Percentiles rank a stretch among this genome's conserved stretches.
phyloP scores from a whole-genome alignment of 2,329 filamentous ascomycete genomes.

The Fusarium sp. region DNA sequence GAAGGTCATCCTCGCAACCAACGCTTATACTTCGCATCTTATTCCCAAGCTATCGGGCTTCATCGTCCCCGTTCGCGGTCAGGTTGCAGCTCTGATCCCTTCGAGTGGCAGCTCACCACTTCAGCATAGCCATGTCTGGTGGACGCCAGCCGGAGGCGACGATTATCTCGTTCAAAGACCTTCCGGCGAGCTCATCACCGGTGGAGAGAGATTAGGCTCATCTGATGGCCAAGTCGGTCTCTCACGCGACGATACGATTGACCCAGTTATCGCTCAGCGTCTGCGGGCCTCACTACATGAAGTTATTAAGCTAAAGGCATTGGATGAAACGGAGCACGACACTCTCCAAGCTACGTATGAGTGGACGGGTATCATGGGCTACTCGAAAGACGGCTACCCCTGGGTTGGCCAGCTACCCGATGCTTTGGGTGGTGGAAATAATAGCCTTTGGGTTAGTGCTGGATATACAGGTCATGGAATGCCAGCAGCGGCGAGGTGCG shows the following conservation, averaged over 20 bases:
- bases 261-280: slow-evolving; percentile 67
- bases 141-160: slow-evolving; percentile 65
- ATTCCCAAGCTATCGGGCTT: slow-evolving; percentile 76
- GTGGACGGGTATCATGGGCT: slow-evolving; percentile 88
- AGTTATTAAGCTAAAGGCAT: slow-evolving; percentile 57
- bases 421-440: slow-evolving; percentile 56
- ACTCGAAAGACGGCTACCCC: slow-evolving; percentile 73
- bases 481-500: slow-evolving; percentile 77
- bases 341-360: slow-evolving; percentile 68
- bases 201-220: slow-evolving; percentile 74
- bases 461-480: slow-evolving; percentile 83
- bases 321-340: slow-evolving; percentile 54
- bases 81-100: slow-evolving; percentile 75
- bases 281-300: slow-evolving; percentile 61
- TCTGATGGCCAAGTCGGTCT: slow-evolving; percentile 62
- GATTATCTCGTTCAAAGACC: slow-evolving; percentile 82
- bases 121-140: slow-evolving; percentile 73
- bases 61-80: slow-evolving; percentile 81
- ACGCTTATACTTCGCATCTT: slow-evolving; percentile 84
- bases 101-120: slow-evolving; percentile 59
- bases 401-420: slow-evolving; percentile 78
- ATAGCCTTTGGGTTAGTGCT: slow-evolving; percentile 72
- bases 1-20: slow-evolving; percentile 81
- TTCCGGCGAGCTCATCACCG: slow-evolving; percentile 72
- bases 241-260: slow-evolving; percentile 70